Evolutionary conservation across 148 eudicot genomes (phyloP).

Genomic region (Pharnaceum exiguum): DNA sequence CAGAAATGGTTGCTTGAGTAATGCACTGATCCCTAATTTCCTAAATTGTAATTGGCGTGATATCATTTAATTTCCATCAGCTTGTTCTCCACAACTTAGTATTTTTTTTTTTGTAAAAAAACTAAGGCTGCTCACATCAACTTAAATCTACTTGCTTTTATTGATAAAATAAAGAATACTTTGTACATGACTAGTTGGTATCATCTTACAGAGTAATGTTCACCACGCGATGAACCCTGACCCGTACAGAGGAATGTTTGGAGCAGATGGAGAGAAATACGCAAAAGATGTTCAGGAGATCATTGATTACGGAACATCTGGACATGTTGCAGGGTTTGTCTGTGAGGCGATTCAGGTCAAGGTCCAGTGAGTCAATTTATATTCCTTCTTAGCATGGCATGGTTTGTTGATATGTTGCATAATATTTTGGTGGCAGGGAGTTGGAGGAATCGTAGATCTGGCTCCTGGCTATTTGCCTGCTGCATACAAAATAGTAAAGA

Average conservation of each 20-base stretch:
- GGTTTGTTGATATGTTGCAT: neutral
- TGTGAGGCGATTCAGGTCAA: conserved; percentile 84
- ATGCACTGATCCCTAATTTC: no score
- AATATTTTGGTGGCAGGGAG: conserved; percentile 51
- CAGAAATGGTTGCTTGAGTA: no score
- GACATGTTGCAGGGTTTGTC: conserved; percentile 79
- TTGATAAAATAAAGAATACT: no score
- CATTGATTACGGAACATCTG: conserved; percentile 78
- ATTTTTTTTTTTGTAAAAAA: no score
- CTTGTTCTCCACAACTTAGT: no score
- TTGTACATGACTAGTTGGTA: conserved; percentile 4
- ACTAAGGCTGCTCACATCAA: no score
- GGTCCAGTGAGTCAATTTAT: neutral
- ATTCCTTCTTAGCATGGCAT: neutral
- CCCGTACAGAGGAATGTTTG: conserved; percentile 89
- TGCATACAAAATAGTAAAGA: conserved; percentile 60
- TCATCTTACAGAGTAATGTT: conserved; percentile 67
- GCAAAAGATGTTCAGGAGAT: conserved; percentile 87
- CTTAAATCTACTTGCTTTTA: no score
- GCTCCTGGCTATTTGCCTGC: conserved; percentile 89
- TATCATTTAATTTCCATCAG: no score
- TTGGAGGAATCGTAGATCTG: conserved; percentile 89
- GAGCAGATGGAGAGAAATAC: conserved; percentile 83
- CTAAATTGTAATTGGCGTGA: no score
- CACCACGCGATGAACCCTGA: conserved; percentile 96